A percentile compares a stretch with the other conserved stretches of the same genome.
Conservation (phyloP, 78 protist species). For the Monocercomonoides exilis region DNA sequence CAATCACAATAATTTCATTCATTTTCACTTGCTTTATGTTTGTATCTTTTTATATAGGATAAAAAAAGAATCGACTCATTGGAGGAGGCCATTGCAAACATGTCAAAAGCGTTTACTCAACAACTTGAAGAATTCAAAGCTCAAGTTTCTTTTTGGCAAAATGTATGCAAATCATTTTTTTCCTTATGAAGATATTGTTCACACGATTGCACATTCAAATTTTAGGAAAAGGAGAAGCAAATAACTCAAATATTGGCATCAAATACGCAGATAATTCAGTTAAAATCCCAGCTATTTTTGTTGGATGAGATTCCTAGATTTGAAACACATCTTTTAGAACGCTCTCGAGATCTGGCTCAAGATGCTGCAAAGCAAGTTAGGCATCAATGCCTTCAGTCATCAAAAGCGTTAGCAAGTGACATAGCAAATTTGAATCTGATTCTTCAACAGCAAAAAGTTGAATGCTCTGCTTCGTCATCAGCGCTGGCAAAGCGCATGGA, state of each 20-base stretch:
- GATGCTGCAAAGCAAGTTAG: background rate
- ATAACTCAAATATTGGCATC: background rate
- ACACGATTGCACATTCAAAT: background rate
- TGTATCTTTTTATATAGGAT: no score
- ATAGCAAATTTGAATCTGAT: background rate
- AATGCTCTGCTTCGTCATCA: background rate
- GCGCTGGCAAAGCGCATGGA: background rate
- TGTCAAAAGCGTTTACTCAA: background rate
- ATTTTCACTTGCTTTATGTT: no score
- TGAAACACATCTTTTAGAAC: background rate
- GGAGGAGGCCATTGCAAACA: no score
- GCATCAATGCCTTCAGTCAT: background rate
- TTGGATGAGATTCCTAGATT: background rate
- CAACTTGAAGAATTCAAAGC: background rate
- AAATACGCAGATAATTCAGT: background rate
- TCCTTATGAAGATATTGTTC: no score
- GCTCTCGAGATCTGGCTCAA: background rate
- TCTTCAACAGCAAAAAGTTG: background rate
- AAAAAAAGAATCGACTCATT: no score
- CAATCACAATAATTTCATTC: no score
- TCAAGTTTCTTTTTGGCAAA: background rate
- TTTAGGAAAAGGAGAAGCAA: background rate
- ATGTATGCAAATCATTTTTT: background rate
- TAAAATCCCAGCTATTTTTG: background rate
- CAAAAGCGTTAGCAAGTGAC: background rate